These are phyloP conservation scores for Beta macrorhiza DNA, from an alignment of 179 eudicot genomes.

Conservation along the genomic window DNA sequence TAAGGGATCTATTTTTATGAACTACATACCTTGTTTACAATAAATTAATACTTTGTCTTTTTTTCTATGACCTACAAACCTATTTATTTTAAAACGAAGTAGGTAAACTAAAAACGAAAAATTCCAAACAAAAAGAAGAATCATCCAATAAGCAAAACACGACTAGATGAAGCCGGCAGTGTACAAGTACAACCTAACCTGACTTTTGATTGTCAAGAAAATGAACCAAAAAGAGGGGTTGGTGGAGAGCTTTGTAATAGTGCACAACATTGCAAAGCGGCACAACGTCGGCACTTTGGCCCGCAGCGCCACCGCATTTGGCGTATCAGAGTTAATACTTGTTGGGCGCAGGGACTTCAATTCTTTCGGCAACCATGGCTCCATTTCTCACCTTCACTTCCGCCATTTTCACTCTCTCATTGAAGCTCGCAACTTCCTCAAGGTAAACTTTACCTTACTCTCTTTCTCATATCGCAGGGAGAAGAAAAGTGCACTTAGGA, in stretches of 20 bases:
- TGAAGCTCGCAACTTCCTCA: slow-evolving; percentile 69
- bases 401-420: slow-evolving; percentile 86
- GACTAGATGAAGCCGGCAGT: too few relatives aligned
- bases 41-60: too few relatives aligned
- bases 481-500: not conserved
- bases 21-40: too few relatives aligned
- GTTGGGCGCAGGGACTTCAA: slow-evolving; percentile 96
- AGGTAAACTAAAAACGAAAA: too few relatives aligned
- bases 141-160: too few relatives aligned
- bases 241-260: slow-evolving; percentile 74
- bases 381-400: slow-evolving; percentile 74
- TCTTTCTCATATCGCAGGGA: not conserved
- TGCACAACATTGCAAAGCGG: slow-evolving; percentile 95
- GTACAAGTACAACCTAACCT: too few relatives aligned
- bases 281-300: slow-evolving; percentile 95
- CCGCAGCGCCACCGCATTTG: slow-evolving; percentile 92
- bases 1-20: too few relatives aligned
- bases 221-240: not conserved
- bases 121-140: too few relatives aligned
- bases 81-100: too few relatives aligned
- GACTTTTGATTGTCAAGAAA: not conserved
- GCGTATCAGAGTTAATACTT: slow-evolving; percentile 73
- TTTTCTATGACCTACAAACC: too few relatives aligned
- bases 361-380: slow-evolving; percentile 95
- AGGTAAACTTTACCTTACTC: slow-evolving; percentile 36